A percentile compares a stretch with the other conserved stretches of the same genome.
Evolutionary conservation across 1,284 basidiomycete species (phyloP).

Genomic region (Fomitiporia mediterranea): DNA sequence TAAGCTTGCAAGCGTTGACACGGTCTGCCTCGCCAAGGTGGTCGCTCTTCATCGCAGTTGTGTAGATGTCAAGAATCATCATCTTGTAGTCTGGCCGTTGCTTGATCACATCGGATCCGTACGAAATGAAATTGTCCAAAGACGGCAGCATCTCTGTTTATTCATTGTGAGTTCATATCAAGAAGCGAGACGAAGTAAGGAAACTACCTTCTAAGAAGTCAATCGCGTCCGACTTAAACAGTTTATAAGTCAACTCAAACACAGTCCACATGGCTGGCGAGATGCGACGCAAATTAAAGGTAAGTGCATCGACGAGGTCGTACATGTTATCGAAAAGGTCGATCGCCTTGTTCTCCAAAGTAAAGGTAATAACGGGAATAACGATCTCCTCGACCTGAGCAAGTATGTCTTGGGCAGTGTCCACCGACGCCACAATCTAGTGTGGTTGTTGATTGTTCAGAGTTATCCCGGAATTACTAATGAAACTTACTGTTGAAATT

Average conservation of each 20-base stretch:
- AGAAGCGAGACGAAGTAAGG: not conserved
- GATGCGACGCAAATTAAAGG: constrained; percentile 77
- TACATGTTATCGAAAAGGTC: constrained; percentile 89
- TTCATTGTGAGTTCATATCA: constrained; percentile 4
- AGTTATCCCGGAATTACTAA: constrained; percentile 4
- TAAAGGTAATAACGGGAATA: constrained; percentile 74
- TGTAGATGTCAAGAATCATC: constrained; percentile 84
- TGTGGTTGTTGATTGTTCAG: too few relatives aligned
- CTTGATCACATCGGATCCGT: constrained; percentile 75
- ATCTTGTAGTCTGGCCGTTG: constrained; percentile 70
- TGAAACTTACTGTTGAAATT: constrained; percentile 59
- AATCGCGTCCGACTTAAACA: constrained; percentile 82
- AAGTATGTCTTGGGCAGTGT: constrained; percentile 72
- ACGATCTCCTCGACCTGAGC: constrained; percentile 79
- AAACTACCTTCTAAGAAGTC: constrained; percentile 80
- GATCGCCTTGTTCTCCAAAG: constrained; percentile 69
- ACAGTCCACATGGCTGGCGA: constrained; percentile 84
- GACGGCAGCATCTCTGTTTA: constrained; percentile 82
- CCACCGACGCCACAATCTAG: constrained; percentile 69
- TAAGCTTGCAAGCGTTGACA: constrained; percentile 82
- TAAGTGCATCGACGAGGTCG: constrained; percentile 81
- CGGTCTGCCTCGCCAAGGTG: constrained; percentile 81
- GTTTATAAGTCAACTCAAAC: constrained; percentile 76
- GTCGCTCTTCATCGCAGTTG: constrained; percentile 65
- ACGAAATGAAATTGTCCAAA: constrained; percentile 87